Percentiles rank a stretch among this genome's conserved stretches.
Conservation (phyloP, 495 filamentous ascomycete genomes). For the Stereocaulon alpinum region DNA sequence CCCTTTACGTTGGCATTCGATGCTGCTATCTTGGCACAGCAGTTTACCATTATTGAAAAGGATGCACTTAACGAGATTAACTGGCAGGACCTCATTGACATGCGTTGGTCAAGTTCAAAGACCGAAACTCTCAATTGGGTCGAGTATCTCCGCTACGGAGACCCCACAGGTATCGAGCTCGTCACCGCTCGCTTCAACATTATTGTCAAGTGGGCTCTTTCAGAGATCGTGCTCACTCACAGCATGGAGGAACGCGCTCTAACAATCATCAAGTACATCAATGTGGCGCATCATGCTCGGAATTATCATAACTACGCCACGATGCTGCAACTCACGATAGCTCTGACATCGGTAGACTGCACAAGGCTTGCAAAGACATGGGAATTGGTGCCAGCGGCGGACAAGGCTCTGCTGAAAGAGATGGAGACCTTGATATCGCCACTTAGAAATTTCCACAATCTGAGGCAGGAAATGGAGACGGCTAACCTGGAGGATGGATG, state of each 20-base stretch:
- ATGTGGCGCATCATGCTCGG: slow-evolving; percentile 78
- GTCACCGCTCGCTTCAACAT: slow-evolving; percentile 95
- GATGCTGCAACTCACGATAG: slow-evolving; percentile 89
- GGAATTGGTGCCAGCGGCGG: slow-evolving; percentile 59
- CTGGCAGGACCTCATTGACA: slow-evolving; percentile 94
- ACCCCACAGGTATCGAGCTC: slow-evolving; percentile 84
- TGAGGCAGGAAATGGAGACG: slow-evolving; percentile 86
- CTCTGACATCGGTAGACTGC: slow-evolving; percentile 74
- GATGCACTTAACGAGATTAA: slow-evolving; percentile 93
- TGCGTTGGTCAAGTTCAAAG: slow-evolving; percentile 76
- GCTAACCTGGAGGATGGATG: slow-evolving; percentile 69
- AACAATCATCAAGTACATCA: slow-evolving; percentile 83
- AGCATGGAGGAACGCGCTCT: slow-evolving; percentile 71
- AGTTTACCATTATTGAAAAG: slow-evolving; percentile 92
- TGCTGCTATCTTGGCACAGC: slow-evolving; percentile 80
- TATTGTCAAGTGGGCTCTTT: slow-evolving; percentile 94
- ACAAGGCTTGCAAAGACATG: slow-evolving; percentile 70
- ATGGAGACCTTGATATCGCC: slow-evolving; percentile 82
- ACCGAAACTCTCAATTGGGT: slow-evolving; percentile 66
- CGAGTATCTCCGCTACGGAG: slow-evolving; percentile 73
- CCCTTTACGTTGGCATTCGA: slow-evolving; percentile 90
- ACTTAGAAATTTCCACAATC: slow-evolving; percentile 77
- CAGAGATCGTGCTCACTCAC: slow-evolving; percentile 78
- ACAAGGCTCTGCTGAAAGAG: slow-evolving; percentile 62
- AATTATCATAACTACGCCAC: slow-evolving; percentile 90